A percentile compares a stretch with the other conserved stretches of the same genome.
These are phyloP conservation scores for Aspergillus leporis DNA, from an alignment of 495 filamentous ascomycete species.

Conservation along the genomic window DNA sequence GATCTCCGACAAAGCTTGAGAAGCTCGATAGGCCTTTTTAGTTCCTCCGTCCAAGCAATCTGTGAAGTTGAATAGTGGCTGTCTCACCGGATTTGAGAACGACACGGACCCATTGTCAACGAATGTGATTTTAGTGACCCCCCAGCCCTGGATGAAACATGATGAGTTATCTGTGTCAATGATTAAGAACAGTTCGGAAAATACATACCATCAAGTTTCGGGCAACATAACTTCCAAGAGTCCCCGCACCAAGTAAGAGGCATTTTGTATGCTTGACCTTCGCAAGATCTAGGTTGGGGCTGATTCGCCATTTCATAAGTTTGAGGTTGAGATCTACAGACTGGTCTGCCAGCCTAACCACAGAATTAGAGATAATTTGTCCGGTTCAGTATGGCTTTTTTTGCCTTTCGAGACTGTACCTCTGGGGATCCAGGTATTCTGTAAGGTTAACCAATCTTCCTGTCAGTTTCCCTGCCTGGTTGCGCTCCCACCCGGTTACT, in stretches of 20 bases:
- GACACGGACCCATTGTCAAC: slow-evolving; percentile 92
- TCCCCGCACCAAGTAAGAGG: slow-evolving; percentile 91
- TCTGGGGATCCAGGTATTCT: slow-evolving; percentile 86
- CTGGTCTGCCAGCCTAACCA: slow-evolving; percentile 75
- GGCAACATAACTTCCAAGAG: slow-evolving; percentile 89
- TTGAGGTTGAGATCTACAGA: slow-evolving; percentile 98
- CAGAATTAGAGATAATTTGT: neutral
- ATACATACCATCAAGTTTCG: slow-evolving; percentile 70
- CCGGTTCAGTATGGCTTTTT: neutral
- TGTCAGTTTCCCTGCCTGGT: slow-evolving; percentile 69
- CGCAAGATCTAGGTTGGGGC: slow-evolving; percentile 83
- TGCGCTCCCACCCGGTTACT: slow-evolving; percentile 93
- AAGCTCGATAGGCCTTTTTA: slow-evolving; percentile 79
- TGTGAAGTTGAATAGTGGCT: slow-evolving; percentile 85
- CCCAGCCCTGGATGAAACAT: slow-evolving; percentile 66
- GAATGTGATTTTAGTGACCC: slow-evolving; percentile 94
- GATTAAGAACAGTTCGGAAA: neutral
- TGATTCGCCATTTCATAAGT: slow-evolving; percentile 97
- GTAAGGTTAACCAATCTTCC: slow-evolving; percentile 75
- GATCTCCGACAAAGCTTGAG: slow-evolving; percentile 78
- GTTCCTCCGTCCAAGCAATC: slow-evolving; percentile 87
- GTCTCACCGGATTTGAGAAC: slow-evolving; percentile 96
- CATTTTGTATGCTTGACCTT: slow-evolving; percentile 89
- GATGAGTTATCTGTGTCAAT: slow-evolving; percentile 5
- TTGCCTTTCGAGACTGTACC: slow-evolving; percentile 31